Evolutionary conservation across 2,329 filamentous ascomycete genomes (phyloP).

Genomic region (Ophiostoma triangulosporum): DNA sequence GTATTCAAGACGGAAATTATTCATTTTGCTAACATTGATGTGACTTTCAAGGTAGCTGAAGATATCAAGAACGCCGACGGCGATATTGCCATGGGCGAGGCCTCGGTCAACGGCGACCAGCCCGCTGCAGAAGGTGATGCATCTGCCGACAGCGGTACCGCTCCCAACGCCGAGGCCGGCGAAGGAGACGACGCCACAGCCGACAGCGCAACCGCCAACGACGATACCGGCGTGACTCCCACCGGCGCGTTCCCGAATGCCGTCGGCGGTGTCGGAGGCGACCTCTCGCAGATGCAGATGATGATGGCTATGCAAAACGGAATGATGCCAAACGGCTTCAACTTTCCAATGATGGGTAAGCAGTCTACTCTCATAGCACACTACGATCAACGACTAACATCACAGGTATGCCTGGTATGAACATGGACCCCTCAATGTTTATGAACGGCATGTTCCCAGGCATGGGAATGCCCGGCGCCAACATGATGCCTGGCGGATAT

Average conservation of each 20-base stretch:
- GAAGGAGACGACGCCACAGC: background rate
- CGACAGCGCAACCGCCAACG: background rate
- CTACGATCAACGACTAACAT: background rate
- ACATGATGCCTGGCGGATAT: slow-evolving; percentile 60
- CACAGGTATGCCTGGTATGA: slow-evolving; percentile 42
- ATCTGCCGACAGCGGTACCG: slow-evolving; percentile 19
- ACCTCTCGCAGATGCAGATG: slow-evolving; percentile 68
- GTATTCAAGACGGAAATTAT: too few relatives aligned
- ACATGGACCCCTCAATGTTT: slow-evolving; percentile 73
- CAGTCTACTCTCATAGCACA: slow-evolving; percentile 15
- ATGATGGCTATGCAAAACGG: slow-evolving; percentile 66
- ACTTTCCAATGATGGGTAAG: slow-evolving; percentile 80
- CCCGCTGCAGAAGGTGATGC: slow-evolving; percentile 15
- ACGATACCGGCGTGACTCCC: slow-evolving; percentile 16
- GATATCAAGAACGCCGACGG: background rate
- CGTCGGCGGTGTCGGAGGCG: slow-evolving; percentile 29
- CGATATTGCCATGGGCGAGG: background rate
- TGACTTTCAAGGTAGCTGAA: background rate
- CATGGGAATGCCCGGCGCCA: slow-evolving; percentile 67
- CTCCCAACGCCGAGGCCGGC: slow-evolving; percentile 18
- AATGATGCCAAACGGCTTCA: slow-evolving; percentile 40
- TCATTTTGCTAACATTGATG: background rate
- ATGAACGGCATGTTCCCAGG: slow-evolving; percentile 64
- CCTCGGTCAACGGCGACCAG: slow-evolving; percentile 3
- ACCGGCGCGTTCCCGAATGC: background rate